phyloP scores from a whole-genome alignment of 2,329 filamentous ascomycete species.

The Camillea tinctor region DNA sequence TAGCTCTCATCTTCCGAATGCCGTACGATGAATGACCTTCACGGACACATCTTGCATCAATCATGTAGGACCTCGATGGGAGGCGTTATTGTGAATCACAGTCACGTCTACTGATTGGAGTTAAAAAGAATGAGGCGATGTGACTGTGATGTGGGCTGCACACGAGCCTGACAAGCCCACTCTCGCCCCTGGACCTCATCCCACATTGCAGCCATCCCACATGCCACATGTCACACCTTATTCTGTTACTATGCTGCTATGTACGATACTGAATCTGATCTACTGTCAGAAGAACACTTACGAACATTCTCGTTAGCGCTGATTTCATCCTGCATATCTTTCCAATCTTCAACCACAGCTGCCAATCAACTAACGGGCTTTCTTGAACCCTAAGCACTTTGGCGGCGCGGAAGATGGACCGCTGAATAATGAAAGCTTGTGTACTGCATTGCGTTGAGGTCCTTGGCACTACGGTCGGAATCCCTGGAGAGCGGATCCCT shows the following conservation, averaged over 20 bases:
- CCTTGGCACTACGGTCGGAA: background rate
- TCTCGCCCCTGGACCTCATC: slow-evolving; percentile 1
- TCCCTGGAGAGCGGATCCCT: background rate
- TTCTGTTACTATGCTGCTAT: slow-evolving; percentile 5
- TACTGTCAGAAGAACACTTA: background rate
- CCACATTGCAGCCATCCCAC: slow-evolving; percentile 10
- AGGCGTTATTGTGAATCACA: background rate
- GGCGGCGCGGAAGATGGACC: too few relatives aligned
- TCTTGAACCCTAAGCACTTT: background rate
- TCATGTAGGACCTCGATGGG: background rate
- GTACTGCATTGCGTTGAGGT: too few relatives aligned
- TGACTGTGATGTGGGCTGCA: background rate
- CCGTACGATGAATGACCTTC: background rate
- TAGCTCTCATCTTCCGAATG: background rate
- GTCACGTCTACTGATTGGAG: background rate
- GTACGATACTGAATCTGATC: background rate
- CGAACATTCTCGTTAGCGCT: too few relatives aligned
- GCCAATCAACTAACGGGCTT: background rate
- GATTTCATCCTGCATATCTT: background rate
- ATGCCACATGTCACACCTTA: slow-evolving; percentile 10
- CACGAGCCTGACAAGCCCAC: too few relatives aligned
- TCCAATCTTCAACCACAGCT: background rate
- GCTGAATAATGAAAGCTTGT: too few relatives aligned
- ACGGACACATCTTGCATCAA: slow-evolving; percentile 1
- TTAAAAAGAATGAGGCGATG: background rate